A percentile compares a stretch with the other conserved stretches of the same genome.
phyloP scores from a whole-genome alignment of 1,284 basidiomycete genomes.

The Fomitiporia mediterranea region DNA sequence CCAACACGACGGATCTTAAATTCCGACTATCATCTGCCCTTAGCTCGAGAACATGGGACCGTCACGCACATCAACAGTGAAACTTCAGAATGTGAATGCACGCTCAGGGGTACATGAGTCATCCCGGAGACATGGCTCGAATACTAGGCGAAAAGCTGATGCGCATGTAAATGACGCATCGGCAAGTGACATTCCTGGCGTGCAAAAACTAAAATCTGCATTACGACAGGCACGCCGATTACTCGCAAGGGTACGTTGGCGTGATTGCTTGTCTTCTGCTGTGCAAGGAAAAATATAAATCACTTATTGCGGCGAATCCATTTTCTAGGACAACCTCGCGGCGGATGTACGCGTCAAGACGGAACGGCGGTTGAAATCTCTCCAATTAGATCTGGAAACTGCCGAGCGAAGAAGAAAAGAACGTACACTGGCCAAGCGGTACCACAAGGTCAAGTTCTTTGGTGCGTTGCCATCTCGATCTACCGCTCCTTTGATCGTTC shows the following conservation, averaged over 20 bases:
- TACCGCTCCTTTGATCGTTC: not conserved
- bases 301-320: not conserved
- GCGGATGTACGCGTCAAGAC: conserved; percentile 75
- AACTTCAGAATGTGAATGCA: not conserved
- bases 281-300: not conserved
- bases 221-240: conserved; percentile 76
- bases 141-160: not conserved
- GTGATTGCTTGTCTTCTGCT: not conserved
- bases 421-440: conserved; percentile 63
- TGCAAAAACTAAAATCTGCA: conserved; percentile 76
- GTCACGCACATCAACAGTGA: too few relatives aligned
- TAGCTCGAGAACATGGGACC: too few relatives aligned
- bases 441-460: conserved; percentile 88
- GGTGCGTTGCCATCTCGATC: conserved; percentile 39
- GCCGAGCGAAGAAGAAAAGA: conserved; percentile 62
- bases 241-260: conserved; percentile 59
- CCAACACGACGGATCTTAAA: too few relatives aligned
- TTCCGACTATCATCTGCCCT: too few relatives aligned
- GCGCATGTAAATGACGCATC: not conserved
- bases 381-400: conserved; percentile 70
- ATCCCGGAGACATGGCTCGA: not conserved
- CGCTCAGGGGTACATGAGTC: not conserved
- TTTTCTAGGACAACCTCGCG: conserved; percentile 62
- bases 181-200: conserved; percentile 40
- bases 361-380: conserved; percentile 67